These are phyloP conservation scores for Podila minutissima DNA, from an alignment of 192 early-diverging fungal genomes.

Conservation along the genomic window DNA sequence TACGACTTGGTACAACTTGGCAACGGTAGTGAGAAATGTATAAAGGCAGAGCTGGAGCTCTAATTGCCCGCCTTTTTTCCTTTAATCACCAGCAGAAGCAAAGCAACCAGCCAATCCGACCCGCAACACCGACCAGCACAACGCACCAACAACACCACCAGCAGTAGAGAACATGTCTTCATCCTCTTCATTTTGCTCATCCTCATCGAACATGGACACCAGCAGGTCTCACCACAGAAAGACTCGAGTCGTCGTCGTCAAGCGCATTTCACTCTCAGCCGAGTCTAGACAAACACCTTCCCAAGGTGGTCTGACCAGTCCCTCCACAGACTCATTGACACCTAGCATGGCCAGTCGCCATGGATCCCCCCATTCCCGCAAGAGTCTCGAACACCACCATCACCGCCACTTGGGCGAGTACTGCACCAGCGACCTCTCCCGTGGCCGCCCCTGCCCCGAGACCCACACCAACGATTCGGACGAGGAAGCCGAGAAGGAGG, in stretches of 20 bases:
- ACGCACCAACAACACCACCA: too few relatives aligned
- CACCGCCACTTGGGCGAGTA: neutral
- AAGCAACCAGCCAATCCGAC: too few relatives aligned
- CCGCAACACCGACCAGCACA: too few relatives aligned
- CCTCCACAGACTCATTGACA: neutral
- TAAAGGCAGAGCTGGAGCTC: too few relatives aligned
- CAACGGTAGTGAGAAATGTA: too few relatives aligned
- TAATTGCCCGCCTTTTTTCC: too few relatives aligned
- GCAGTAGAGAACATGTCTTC: too few relatives aligned
- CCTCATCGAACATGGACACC: too few relatives aligned
- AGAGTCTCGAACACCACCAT: neutral
- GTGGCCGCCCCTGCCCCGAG: neutral
- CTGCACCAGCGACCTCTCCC: neutral
- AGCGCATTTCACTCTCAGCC: neutral
- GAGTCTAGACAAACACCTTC: neutral
- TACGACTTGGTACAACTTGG: too few relatives aligned
- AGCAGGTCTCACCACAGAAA: too few relatives aligned
- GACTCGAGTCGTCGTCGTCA: neutral
- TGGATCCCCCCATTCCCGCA: neutral
- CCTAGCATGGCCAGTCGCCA: neutral
- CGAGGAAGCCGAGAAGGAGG: neutral
- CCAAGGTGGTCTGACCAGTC: neutral
- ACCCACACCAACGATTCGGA: neutral
- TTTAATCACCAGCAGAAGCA: too few relatives aligned
- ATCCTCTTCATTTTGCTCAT: too few relatives aligned